Conservation (phyloP, 2,329 filamentous ascomycete genomes). For the Leptographium galeiforme region DNA sequence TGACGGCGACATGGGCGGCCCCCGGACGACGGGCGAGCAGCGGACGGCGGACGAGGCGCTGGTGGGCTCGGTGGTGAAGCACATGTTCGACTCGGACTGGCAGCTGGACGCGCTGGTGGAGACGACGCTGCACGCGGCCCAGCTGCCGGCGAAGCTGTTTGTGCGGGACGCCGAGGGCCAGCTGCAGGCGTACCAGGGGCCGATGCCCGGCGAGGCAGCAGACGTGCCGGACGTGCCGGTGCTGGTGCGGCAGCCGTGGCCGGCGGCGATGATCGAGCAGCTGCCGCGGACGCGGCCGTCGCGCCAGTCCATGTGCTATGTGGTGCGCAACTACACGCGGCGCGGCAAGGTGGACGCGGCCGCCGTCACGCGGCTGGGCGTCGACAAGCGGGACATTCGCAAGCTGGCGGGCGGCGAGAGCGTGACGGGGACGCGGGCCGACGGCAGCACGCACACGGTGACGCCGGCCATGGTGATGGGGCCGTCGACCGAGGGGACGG, state of each 20-base stretch:
- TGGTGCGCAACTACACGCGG: conserved; percentile 61
- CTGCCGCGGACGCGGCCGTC: conserved; percentile 58
- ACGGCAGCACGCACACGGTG: conserved; percentile 34
- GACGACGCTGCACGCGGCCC: conserved; percentile 50
- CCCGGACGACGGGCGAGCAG: conserved; percentile 19
- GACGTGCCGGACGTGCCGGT: conserved; percentile 53
- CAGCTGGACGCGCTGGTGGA: conserved; percentile 55
- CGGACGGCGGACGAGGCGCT: conserved; percentile 2
- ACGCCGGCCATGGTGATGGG: conserved; percentile 81
- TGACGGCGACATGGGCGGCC: background rate
- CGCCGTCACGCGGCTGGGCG: conserved; percentile 50
- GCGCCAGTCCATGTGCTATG: conserved; percentile 66
- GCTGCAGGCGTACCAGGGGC: conserved; percentile 57
- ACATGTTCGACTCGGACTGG: conserved; percentile 74
- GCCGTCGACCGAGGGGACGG: conserved; percentile 50
- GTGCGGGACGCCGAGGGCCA: conserved; percentile 49
- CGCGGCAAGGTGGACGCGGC: conserved; percentile 68
- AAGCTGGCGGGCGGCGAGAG: conserved; percentile 48
- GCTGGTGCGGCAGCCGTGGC: conserved; percentile 66
- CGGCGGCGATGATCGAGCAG: conserved; percentile 46
- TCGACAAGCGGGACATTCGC: conserved; percentile 45
- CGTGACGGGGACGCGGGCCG: conserved; percentile 50
- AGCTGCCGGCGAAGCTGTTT: conserved; percentile 58
- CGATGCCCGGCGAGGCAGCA: conserved; percentile 36
- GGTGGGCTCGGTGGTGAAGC: conserved; percentile 38